A percentile compares a stretch with the other conserved stretches of the same genome.
Evolutionary conservation across 73 alveolate species (phyloP).

Genomic region (Paramecium caudatum): DNA sequence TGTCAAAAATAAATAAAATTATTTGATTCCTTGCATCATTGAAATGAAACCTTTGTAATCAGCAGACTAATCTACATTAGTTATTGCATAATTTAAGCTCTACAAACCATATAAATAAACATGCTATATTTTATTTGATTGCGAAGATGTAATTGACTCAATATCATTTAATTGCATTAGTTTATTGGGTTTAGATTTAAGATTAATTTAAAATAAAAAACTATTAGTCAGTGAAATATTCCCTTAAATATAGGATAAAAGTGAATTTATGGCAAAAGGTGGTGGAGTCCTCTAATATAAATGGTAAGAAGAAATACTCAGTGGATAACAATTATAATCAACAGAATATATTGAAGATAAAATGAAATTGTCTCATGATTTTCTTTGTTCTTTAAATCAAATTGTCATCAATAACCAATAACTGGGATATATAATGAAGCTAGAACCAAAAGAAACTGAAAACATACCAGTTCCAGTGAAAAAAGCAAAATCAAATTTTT

Average conservation of each 20-base stretch:
- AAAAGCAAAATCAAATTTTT: constrained; percentile 3
- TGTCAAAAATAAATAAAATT: constrained; percentile 50
- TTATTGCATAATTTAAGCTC: constrained; percentile 30
- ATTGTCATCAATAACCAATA: neutral
- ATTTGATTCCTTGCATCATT: constrained; percentile 46
- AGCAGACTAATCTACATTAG: neutral
- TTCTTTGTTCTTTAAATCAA: neutral
- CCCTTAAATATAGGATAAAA: constrained; percentile 21
- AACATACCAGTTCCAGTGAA: neutral
- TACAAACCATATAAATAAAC: constrained; percentile 25
- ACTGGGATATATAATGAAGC: constrained; percentile 18
- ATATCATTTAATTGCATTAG: constrained; percentile 30
- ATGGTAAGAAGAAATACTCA: neutral
- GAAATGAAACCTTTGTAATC: constrained; percentile 25
- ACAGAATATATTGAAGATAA: constrained; percentile 15
- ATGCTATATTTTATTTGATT: constrained; percentile 36
- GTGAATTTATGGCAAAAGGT: constrained; percentile 1
- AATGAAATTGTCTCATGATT: neutral
- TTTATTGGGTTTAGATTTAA: constrained; percentile 33
- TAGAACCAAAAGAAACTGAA: constrained; percentile 35
- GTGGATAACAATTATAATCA: neutral
- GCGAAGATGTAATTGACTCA: constrained; percentile 60
- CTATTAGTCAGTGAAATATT: constrained; percentile 25
- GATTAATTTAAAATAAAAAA: constrained; percentile 33
- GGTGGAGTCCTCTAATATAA: neutral